A percentile compares a stretch with the other conserved stretches of the same genome.
Conservation (phyloP, 1,284 basidiomycete genomes). For the Lentinula novae-zelandiae region DNA sequence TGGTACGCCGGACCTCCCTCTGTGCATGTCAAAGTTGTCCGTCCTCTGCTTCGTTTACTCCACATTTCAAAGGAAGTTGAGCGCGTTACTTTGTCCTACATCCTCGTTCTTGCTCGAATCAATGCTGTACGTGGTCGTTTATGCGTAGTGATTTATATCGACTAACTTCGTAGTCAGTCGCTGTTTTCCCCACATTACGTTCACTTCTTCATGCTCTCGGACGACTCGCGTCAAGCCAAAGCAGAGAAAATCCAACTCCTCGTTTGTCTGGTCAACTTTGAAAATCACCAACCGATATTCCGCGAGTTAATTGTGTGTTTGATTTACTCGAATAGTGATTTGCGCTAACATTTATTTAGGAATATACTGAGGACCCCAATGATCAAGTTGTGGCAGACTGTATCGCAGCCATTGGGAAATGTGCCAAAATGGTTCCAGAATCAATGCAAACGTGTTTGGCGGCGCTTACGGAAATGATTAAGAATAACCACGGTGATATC, state of each 20-base stretch:
- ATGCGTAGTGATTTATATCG: not conserved
- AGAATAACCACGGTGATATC: slow-evolving; percentile 61
- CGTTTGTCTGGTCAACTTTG: slow-evolving; percentile 54
- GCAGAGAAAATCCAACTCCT: slow-evolving; percentile 73
- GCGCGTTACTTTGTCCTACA: slow-evolving; percentile 68
- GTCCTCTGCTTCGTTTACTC: slow-evolving; percentile 69
- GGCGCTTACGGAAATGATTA: slow-evolving; percentile 75
- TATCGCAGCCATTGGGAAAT: slow-evolving; percentile 75
- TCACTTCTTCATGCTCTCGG: slow-evolving; percentile 65
- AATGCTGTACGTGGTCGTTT: slow-evolving; percentile 49
- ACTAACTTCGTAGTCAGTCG: slow-evolving; percentile 33
- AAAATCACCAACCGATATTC: slow-evolving; percentile 69
- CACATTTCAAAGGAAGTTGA: slow-evolving; percentile 64
- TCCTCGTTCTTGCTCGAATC: slow-evolving; percentile 59
- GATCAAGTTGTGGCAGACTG: slow-evolving; percentile 69
- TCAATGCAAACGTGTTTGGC: slow-evolving; percentile 69
- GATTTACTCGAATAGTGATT: not conserved
- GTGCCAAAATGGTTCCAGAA: slow-evolving; percentile 65
- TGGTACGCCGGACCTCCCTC: slow-evolving; percentile 70
- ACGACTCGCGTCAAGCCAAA: slow-evolving; percentile 66
- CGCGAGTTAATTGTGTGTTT: slow-evolving; percentile 76
- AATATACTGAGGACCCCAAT: slow-evolving; percentile 73
- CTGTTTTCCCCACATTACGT: slow-evolving; percentile 59
- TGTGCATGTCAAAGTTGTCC: slow-evolving; percentile 50
- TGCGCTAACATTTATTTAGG: slow-evolving; percentile 37